Evolutionary conservation across 805 yeast genomes (phyloP).

Genomic region (Cyberlindnera petersonii): DNA sequence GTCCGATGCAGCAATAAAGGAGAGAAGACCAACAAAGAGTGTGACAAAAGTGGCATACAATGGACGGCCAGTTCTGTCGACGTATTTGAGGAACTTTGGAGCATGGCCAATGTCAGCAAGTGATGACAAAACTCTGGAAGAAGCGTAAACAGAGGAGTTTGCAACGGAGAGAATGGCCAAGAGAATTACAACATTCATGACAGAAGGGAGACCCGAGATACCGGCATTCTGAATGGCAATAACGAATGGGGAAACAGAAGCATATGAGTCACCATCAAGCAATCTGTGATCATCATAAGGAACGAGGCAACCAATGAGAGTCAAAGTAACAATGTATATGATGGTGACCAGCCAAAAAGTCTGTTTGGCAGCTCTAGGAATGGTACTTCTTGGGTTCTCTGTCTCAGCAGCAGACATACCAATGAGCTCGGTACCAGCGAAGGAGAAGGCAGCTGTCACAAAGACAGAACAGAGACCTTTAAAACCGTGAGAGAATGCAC

Average conservation of each 20-base stretch:
- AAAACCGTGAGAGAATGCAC: constrained; percentile 49
- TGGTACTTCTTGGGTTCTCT: constrained; percentile 57
- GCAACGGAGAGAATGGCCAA: constrained; percentile 68
- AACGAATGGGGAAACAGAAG: constrained; percentile 74
- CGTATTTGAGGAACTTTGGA: constrained; percentile 54
- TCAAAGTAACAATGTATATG: constrained; percentile 58
- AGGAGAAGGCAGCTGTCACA: constrained; percentile 73
- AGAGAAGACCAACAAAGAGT: constrained; percentile 51
- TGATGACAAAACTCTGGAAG: constrained; percentile 63
- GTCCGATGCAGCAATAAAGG: constrained; percentile 52
- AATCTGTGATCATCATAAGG: constrained; percentile 52
- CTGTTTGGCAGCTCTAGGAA: constrained; percentile 75
- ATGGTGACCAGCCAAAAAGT: constrained; percentile 75
- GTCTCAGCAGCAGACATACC: constrained; percentile 80
- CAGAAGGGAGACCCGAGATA: constrained; percentile 57
- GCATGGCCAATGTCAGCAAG: constrained; percentile 61
- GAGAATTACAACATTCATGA: constrained; percentile 65
- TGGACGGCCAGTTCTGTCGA: constrained; percentile 68
- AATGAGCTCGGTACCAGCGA: constrained; percentile 67
- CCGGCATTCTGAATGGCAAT: constrained; percentile 66
- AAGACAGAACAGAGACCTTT: constrained; percentile 71
- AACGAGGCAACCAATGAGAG: constrained; percentile 62
- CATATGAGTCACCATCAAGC: constrained; percentile 47
- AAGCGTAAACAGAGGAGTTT: constrained; percentile 66
- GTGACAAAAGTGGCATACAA: constrained; percentile 50